Evolutionary conservation across 306 rosid species (phyloP), one percentile per base, ranked within the genome.

Genomic region (Casuarina equisetifolia): DNA sequence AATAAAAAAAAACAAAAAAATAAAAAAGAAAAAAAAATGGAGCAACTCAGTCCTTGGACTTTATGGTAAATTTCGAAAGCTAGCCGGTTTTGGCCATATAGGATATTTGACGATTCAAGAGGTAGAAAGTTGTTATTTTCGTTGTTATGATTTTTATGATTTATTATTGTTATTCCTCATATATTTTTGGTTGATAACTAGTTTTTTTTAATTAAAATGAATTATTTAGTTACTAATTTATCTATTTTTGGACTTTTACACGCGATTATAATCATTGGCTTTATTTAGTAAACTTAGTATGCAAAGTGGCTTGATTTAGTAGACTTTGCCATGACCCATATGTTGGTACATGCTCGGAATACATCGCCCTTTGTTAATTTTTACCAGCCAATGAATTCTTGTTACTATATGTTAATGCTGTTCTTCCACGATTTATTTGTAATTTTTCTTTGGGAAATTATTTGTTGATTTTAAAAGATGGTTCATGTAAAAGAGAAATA

Each of bases 61-160:
- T 39, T 48, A 13, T 45, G 4, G 76, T 68, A 73, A 73, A 82
- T 72, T 55, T 44, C 10, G 4, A 0, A 36, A 0, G 39, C 42
- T 62, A 58, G 77, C 76, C 72, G 78, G 72, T 57, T 70, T 74
- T 70, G 63, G 39, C 35, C 55, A 63, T 74, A 40, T 43, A 70
- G 32, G 80, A 20, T 45, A 16, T 44, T 79, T 17, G 54, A 72
- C 69, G 71, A 43, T 81, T 78, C 15, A 32, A 3, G 69, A 81
- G 89, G 86, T 81, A 69, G 69, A 75, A 32, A 59, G 13, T 43
- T 52, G 44, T 53, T 57, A 9, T 51, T 69, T 44, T 39, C 50
- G 13, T 42, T 59, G 15, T 3, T 62, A 6, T 64, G 15, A 32
- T 35, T 55, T 76, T 76, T 7, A 2, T 44, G 46, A 4, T 44